Evolutionary conservation across 768 basidiomycete genomes (phyloP).

Genomic region (Cystobasidium onofrii): DNA sequence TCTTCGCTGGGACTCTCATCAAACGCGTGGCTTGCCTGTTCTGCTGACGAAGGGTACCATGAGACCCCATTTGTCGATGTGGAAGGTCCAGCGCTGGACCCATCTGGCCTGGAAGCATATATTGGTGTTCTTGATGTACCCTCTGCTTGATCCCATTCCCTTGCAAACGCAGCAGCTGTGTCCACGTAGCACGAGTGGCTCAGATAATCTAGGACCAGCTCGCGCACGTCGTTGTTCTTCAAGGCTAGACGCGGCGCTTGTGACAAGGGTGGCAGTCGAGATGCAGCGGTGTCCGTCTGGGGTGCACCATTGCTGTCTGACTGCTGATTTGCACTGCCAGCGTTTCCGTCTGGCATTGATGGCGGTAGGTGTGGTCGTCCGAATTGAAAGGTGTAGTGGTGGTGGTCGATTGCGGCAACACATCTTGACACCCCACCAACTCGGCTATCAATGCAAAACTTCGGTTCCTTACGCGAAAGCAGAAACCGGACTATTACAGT

Average conservation of each 20-base stretch:
- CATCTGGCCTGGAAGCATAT: background rate
- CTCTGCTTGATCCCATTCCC: background rate
- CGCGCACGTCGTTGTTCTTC: background rate
- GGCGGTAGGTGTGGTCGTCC: background rate
- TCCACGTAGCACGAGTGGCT: slow-evolving; percentile 16
- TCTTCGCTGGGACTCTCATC: background rate
- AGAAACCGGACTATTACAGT: too few relatives aligned
- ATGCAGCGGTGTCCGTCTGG: background rate
- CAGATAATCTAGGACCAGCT: slow-evolving; percentile 24
- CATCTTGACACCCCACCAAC: too few relatives aligned
- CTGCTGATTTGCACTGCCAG: background rate
- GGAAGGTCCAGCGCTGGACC: background rate
- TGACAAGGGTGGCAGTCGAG: background rate
- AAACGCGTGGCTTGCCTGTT: background rate
- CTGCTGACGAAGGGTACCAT: background rate
- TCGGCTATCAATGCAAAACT: too few relatives aligned
- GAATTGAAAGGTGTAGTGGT: too few relatives aligned
- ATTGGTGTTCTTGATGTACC: background rate
- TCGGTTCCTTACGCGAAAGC: too few relatives aligned
- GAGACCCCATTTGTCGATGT: background rate
- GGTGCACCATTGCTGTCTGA: background rate
- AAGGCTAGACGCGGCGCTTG: slow-evolving; percentile 10
- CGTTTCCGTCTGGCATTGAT: slow-evolving; percentile 1
- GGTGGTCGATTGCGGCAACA: too few relatives aligned
- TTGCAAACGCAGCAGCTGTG: slow-evolving; percentile 17